Evolutionary conservation across 352 stramenopile species (phyloP), one percentile per base, ranked within the genome.

Genomic region (Globisporangium carolinianum): DNA sequence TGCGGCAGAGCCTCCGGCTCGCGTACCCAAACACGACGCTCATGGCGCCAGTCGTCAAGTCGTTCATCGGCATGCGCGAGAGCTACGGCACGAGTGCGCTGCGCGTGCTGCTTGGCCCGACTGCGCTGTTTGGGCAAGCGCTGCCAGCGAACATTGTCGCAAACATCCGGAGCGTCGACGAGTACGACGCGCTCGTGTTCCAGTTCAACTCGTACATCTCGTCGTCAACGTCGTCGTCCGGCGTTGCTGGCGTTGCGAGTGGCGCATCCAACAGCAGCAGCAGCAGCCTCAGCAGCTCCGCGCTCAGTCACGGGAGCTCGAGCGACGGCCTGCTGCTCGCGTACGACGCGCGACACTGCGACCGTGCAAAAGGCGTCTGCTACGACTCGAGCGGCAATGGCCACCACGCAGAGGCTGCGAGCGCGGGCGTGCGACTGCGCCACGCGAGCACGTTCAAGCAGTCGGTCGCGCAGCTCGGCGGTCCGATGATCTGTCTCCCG

Each of bases 201-300:
- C 79, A 89, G 60, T 89, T 86, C 63, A 89, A 89, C 60, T 83
- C 79, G 48, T 86, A 83, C 60, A 86, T 89, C 24, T 83, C 75
- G 47, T 89, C 79, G 35, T 86, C 78, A 11, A 78, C 76, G 4
- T 76, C 76, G 18, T 86, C 76, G 4, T 81, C 70, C 7, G 69
- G 69, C 1, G 58, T 71, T 1, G 41, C 65, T 3, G 62, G 65
- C 18, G 47, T 70, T 12, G 35, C 65, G 9, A 68, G 67, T 47
- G 53, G 7, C 7, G 11, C 62, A 4, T 55, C 61, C 0, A 76
- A 61, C 42, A 32, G 55, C 10, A 12, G 7, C 6, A 43, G 6
- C 39, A 43, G 39, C 39, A 43, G 43, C 63, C 17, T 9, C 14
- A 24, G 45, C 14, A 42, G 38, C 6, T 53, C 61, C 11, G 48